These are phyloP conservation scores for Karstenula rhodostoma DNA, from an alignment of 2,329 filamentous ascomycete species.

Conservation along the genomic window DNA sequence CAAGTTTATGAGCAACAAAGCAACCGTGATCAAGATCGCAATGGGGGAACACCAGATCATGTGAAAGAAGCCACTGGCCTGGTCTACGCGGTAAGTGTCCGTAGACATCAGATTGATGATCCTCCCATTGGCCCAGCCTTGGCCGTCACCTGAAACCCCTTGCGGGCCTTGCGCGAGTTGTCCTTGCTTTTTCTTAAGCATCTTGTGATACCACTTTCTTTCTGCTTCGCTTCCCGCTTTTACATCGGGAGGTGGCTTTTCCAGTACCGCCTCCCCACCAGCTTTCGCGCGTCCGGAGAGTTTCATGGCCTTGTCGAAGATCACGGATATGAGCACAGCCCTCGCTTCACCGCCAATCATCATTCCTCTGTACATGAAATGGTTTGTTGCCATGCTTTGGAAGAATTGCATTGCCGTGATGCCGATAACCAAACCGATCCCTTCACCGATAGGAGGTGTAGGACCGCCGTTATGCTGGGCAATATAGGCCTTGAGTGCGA, in stretches of 20 bases:
- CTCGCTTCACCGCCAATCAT: constrained; percentile 85
- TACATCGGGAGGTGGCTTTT: constrained; percentile 53
- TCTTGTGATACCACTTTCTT: constrained; percentile 60
- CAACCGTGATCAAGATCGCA: constrained; percentile 77
- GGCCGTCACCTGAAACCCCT: constrained; percentile 71
- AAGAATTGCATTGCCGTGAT: constrained; percentile 85
- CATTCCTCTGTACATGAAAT: constrained; percentile 94
- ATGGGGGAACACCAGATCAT: constrained; percentile 89
- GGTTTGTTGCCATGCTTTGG: constrained; percentile 82
- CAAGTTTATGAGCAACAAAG: constrained; percentile 84
- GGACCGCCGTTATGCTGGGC: constrained; percentile 64
- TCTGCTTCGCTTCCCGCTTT: constrained; percentile 59
- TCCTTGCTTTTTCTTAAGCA: constrained; percentile 52
- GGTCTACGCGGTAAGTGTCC: constrained; percentile 91
- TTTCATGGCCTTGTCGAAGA: constrained; percentile 92
- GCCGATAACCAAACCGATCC: constrained; percentile 83
- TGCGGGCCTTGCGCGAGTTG: constrained; percentile 54
- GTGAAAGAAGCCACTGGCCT: constrained; percentile 88
- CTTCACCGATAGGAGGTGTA: constrained; percentile 74
- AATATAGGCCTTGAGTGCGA: constrained; percentile 79
- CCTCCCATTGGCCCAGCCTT: constrained; percentile 90
- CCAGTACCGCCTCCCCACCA: constrained; percentile 66
- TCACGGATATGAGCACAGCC: constrained; percentile 81
- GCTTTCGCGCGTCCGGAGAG: constrained; percentile 88
- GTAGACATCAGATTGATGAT: constrained; percentile 95